Evolutionary conservation across 352 stramenopile genomes (phyloP), one percentile per base, ranked within the genome.

Genomic region (Phytophthora megakarya): DNA sequence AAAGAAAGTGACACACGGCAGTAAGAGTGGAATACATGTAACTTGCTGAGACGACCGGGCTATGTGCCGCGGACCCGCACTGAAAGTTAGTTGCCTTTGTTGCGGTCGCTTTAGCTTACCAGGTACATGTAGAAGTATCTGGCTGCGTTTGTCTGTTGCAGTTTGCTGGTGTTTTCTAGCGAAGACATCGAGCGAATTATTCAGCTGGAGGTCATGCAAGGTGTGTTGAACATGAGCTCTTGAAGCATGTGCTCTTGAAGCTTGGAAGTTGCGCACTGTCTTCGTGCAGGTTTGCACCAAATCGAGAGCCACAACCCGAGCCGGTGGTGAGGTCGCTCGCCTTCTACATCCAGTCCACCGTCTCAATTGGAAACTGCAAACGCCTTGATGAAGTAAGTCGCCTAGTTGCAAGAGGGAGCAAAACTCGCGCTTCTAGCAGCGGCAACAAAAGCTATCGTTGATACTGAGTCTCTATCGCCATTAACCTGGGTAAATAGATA

Each of bases 261-360:
- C 4, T 4, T 32, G 9, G 5, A 32, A 32, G 13, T 11, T 35
- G 32, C 16, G 40, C 28, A 59, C 57, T 13, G 64, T 67, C 64
- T 65, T 45, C 37, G 57, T 45, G 37, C 57, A 54, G 10, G 30
- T 21, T 61, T 70, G 61, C 61, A 70, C 53, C 61, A 69, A 65
- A 69, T 69, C 61, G 39, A 69, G 22, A 47, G 44, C 50, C n/a
- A 16, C 26, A 35, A 38, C 50, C 48, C 46, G 18, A 47, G 42
- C 43, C 53, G 61, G 61, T 64, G 61, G 61, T 64, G 48, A 28
- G 10, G 12, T 46, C 28, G 19, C 28, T 61, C 33, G 8, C 30
- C 3, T 35, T 35, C 30, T 35, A 35, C 30, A 11, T 35, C 3
- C 2, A 35, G 30, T 35, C 30, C 8, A 35, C 38, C 38, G 38